Evolutionary conservation across 2,329 filamentous ascomycete genomes (phyloP), one percentile per base, ranked within the genome.

Genomic region (Acrodontium crateriforme): DNA sequence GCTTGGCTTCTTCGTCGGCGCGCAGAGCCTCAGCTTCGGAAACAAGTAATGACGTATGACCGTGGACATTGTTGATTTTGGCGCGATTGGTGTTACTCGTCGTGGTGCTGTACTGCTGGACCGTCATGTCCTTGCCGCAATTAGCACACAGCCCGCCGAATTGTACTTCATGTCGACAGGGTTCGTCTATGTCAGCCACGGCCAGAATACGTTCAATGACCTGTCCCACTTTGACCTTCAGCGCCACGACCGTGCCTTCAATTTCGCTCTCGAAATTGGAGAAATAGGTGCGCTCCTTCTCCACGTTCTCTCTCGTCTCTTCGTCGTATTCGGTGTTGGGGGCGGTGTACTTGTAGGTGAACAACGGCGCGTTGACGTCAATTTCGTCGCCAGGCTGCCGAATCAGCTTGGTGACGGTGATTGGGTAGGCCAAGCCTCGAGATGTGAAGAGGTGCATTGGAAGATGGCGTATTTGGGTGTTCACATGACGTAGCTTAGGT

Each of bases 111-210:
- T 83, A 94, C 53, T 75, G 79, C 21, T 35, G 34, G 43, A 76
- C 70, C 30, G 82, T 93, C 84, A 98, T 93, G 57, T 95, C 85
- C 56, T 87, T 83, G 38, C 89, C 89, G 56, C 89, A 98, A 37
- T 85, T 71, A 34, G 75, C 83, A 58, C 89, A 98, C 41, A 98
- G 69, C 24, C 85, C 85, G 31, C 79, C 78, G 49, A 82, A 93
- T 55, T 95, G 87, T 21, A 92, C 69, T 45, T 87, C 80, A 57
- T 98, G 89, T 16, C 78, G 70, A 56, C 89, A 98, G 31, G 79
- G 74, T 60, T 98, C 89, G 46, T 93, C 79, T 29, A 98, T 78
- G 35, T 83, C 75, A 34, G 84, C 71, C 36, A 78, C 54, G 13
- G 63, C 56, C 18, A 65, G 54, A 15, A 69, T 38, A n/a, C 50